Base-by-base conservation (phyloP, 2,329 filamentous ascomycete genomes). In the Colletotrichum melonis region DNA sequence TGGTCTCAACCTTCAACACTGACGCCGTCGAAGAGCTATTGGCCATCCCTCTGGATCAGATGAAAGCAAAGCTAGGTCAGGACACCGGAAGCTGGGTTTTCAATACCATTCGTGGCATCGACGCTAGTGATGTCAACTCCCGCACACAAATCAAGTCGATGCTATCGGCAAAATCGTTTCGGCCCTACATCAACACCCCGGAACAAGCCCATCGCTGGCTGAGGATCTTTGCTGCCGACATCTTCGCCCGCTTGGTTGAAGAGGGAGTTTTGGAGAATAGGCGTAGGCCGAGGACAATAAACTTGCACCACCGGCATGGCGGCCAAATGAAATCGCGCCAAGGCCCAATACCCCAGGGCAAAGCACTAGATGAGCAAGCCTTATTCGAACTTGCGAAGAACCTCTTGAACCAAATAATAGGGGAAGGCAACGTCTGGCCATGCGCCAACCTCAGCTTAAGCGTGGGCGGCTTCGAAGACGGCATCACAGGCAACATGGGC, bases 101-200 rank as follows among this genome's bases (percentile, higher is more conserved):
- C 83, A 91, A 93, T 67, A 93, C 92, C 12, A 92, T 98, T 66
- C 91, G 97, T 12, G 97, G 97, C 1, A 91, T 95, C 74, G 97
- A 99, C 81, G 86, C 87, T 63, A 97, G 93, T 78, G 95, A 98
- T 82, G 95, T 99, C 76, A 98, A 95, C 79, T 90, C 95, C 32
- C 89, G 96, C 64, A 98, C 95, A 1, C 94, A 97, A 79, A 98
- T 98, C 85, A 98, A 98, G 81, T 97, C 94, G 19, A 98, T 99
- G 95, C 87, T 98, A 16, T 98, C 95, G 1, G 95, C 97, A 24
- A 99, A 99, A 81, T 97, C 95, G 0, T 99, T 99, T 79, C 89
- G 94, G 30, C 97, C 97, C 0, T 91, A 89, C 69, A 96, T 98
- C 80, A 93, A 91, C 76, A 92, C 88, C 2, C 85, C 90, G 22